Base-by-base conservation (phyloP, 1,139 yeast genomes). In the Geotrichum phurueaensis region DNA sequence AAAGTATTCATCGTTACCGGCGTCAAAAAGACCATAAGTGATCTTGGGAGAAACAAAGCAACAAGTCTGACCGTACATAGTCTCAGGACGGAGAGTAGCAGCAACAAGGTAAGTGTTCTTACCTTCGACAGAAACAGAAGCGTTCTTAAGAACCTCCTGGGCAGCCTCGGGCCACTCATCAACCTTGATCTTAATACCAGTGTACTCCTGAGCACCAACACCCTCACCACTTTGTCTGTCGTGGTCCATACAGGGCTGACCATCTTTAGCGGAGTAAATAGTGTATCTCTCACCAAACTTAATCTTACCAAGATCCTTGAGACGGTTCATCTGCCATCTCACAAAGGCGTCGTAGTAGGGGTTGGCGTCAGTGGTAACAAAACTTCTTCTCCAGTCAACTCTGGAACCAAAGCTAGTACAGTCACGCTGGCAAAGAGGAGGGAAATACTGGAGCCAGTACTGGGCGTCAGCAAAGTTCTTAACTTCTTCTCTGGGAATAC, bases 231-330 rank as follows among this genome's bases (percentile, higher is more conserved):
- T 84, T 75, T 84, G 87, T 81, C 99, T 87, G 77, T 94, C 99
- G 76, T 94, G 99, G 76, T 94, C 99, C 91, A 94, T 92, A 81
- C 99, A 94, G 54, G 99, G 96, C 79, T 94, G 99, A 64, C 97
- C 97, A 77, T 94, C 99, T 78, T 89, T 92, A 72, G 92, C 96
- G 51, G 98, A 92, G 78, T 89, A 94, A 69, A 94, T 90, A 67
- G 99, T 95, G 80, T 91, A 90, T 79, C 99, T 87, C 79, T 94
- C 96, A 75, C 99, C 99, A 70, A 94, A 94, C 80, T 92, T 94
- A 78, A 94, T 91, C 78, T 91, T 94, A 64, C 95, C 96, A 63
- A 83, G 78, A 58, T 84, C 92, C 79, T 86, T 89, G 73, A 95
- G 84, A 73, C 88, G 83, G 78, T 87, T 90, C 83, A 94, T 89